These are phyloP conservation scores for Cystobasidium sp. DNA, from an alignment of 1,284 basidiomycete species.

Conservation along the genomic window DNA sequence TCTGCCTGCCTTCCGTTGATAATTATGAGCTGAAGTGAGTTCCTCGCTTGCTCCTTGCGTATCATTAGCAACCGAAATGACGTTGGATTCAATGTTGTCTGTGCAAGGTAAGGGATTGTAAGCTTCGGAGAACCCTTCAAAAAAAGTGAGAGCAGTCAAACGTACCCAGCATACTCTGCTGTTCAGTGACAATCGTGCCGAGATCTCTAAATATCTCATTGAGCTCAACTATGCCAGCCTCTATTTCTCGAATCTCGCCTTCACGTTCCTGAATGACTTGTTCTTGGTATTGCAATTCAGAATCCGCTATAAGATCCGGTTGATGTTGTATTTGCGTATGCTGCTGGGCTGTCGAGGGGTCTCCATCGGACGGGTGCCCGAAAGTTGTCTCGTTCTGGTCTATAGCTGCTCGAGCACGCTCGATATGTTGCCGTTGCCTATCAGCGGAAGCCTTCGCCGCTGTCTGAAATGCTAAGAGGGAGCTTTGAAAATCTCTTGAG, in stretches of 20 bases:
- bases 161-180: conserved; percentile 91
- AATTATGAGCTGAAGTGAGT: conserved; percentile 85
- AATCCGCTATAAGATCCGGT: conserved; percentile 62
- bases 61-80: conserved; percentile 82
- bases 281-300: conserved; percentile 94
- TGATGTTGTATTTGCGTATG: conserved; percentile 45
- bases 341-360: conserved; percentile 28
- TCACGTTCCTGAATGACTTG: conserved; percentile 94
- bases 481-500: conserved; percentile 87
- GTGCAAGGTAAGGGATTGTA: conserved; percentile 15
- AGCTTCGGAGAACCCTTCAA: background rate
- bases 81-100: conserved; percentile 98
- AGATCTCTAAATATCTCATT: conserved; percentile 97
- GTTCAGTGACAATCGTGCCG: conserved; percentile 90
- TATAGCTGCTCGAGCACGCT: conserved; percentile 59
- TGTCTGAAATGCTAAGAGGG: conserved; percentile 85
- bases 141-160: background rate
- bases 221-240: conserved; percentile 94
- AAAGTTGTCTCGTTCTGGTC: conserved; percentile 27
- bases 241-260: conserved; percentile 92
- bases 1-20: conserved; percentile 90
- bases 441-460: conserved; percentile 89
- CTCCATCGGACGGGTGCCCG: background rate
- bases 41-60: conserved; percentile 85
- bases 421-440: conserved; percentile 78